These are phyloP conservation scores for Beauveria brongniartii DNA, from an alignment of 2,329 filamentous ascomycete species.

Conservation along the genomic window DNA sequence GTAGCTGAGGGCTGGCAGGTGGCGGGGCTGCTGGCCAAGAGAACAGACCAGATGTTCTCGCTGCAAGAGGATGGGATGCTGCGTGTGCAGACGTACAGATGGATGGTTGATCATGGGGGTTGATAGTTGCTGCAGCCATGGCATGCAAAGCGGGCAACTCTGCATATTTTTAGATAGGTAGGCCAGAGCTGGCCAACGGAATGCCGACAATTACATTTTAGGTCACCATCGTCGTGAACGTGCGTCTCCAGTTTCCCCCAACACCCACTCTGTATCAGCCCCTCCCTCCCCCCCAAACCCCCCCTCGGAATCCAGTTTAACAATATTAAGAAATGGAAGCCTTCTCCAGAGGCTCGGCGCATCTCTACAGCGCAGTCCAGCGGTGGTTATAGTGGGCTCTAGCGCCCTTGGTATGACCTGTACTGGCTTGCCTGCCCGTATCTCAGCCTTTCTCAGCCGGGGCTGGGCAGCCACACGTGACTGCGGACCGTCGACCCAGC, in stretches of 20 bases:
- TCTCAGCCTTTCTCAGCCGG: conserved; percentile 1
- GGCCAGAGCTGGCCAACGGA: not conserved
- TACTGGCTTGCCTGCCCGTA: not conserved
- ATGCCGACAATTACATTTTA: not conserved
- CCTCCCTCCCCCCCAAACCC: not conserved
- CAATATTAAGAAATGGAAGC: not conserved
- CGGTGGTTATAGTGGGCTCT: not conserved
- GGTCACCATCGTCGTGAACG: not conserved
- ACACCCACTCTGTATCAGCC: not conserved
- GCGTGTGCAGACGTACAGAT: not conserved
- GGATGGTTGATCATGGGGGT: not conserved
- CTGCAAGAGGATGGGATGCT: not conserved
- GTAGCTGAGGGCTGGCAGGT: not conserved
- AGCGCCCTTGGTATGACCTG: not conserved
- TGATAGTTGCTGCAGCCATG: not conserved
- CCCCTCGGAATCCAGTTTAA: not conserved
- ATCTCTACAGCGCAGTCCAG: not conserved
- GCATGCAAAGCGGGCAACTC: conserved; percentile 7
- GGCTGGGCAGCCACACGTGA: conserved; percentile 2
- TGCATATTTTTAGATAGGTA: not conserved
- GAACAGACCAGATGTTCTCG: not conserved
- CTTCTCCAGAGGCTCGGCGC: conserved; percentile 1
- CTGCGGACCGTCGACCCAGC: not conserved
- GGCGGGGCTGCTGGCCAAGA: not conserved
- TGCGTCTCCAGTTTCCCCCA: not conserved